A percentile compares a stretch with the other conserved stretches of the same genome.
Evolutionary conservation across 768 basidiomycete species (phyloP).

Genomic region (Tylopilus intermedius): DNA sequence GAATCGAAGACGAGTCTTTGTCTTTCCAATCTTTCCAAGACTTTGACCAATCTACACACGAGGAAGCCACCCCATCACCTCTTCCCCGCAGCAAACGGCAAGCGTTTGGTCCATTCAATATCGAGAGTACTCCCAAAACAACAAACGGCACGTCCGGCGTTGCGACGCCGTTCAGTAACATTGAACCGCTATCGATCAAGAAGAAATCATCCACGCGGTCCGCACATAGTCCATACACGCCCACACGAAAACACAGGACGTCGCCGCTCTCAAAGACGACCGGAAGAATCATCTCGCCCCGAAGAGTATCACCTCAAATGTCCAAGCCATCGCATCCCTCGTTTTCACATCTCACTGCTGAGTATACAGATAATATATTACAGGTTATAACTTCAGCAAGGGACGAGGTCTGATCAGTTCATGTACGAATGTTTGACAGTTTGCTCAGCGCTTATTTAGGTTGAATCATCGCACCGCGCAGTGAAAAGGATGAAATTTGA

Average conservation of each 20-base stretch:
- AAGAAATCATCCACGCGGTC: constrained; percentile 69
- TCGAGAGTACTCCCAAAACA: constrained; percentile 50
- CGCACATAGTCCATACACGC: constrained; percentile 35
- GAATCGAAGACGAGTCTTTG: constrained; percentile 37
- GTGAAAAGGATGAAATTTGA: constrained; percentile 76
- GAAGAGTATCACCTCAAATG: constrained; percentile 52
- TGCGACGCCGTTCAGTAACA: constrained; percentile 37
- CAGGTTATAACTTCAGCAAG: constrained; percentile 50
- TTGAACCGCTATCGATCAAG: constrained; percentile 81
- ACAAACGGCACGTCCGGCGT: constrained; percentile 26
- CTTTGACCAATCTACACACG: constrained; percentile 24
- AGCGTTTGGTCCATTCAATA: constrained; percentile 49
- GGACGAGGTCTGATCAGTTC: constrained; percentile 50
- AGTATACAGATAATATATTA: constrained; percentile 43
- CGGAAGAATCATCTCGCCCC: constrained; percentile 44
- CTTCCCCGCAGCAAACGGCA: constrained; percentile 72
- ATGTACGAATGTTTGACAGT: background rate
- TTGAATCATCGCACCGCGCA: constrained; percentile 63
- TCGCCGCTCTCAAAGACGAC: constrained; percentile 50
- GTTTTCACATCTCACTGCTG: constrained; percentile 27
- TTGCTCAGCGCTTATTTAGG: constrained; percentile 35
- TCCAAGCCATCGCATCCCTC: constrained; percentile 30
- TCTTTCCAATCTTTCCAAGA: constrained; percentile 28
- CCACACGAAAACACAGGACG: constrained; percentile 36
- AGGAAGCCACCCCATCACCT: constrained; percentile 37